Base-by-base conservation (phyloP, 2,329 filamentous ascomycete species). In the Colletotrichum shisoi region DNA sequence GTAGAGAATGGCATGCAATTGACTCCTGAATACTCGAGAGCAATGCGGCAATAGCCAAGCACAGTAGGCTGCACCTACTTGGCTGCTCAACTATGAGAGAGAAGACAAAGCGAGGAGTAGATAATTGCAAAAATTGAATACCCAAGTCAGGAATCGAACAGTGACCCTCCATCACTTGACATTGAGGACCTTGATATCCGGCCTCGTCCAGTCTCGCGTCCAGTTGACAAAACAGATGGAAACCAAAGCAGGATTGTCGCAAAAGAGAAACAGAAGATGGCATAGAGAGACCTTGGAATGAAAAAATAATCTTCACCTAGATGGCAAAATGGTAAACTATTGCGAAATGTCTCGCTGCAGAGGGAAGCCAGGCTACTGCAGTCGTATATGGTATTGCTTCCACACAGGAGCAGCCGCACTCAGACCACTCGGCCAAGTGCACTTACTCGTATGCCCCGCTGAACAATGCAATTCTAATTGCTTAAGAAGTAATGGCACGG, bases 261-360 rank as follows among this genome's bases (percentile, higher is more conserved):
- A 34, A 34, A 34, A 34, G 31, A 0, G 7, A 31, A 34, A 9
- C 9, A 31, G 24, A 49, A 4, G 8, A 31, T 27, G 11, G 3
- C 1, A 5, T 9, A 48, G 2, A 1, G 0, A 2, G 1, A 15
- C 15, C 5, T 1, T 13, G 21, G 15, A 48, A 48, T 21, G 13
- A 15, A 48, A 15, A 27, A 8, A 1, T 24, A 3, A n/a, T 9
- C 27, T 24, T 21, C 15, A 12, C 4, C 9, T 3, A 57, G n/a
- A 60, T 53, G 57, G 9, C 57, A 44, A 60, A 60, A 60, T 60
- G 19, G 34, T 45, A 44, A 53, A 21, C 19, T 44, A 40, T 57
- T 17, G 37, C 40, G 37, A 57, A 24, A 46, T 37, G 46, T 57
- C 11, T 6, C 13, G 42, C 54, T 57, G 27, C 24, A 24, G 27